Conservation (phyloP, 1,284 basidiomycete species). For the Boletus semigastroideus region DNA sequence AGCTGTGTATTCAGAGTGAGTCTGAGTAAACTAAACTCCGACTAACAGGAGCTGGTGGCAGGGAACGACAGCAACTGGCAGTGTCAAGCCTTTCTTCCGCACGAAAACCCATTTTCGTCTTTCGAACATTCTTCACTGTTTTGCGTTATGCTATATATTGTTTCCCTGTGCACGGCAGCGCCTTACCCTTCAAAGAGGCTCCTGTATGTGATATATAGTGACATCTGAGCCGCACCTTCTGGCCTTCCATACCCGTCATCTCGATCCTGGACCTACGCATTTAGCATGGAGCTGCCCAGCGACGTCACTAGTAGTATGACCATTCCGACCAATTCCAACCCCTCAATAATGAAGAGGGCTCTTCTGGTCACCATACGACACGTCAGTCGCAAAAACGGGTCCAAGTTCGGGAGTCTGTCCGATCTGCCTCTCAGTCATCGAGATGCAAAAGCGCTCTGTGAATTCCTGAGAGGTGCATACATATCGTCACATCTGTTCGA, state of each 20-base stretch:
- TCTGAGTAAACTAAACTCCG: constrained; percentile 90
- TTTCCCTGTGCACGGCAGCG: too few species aligned
- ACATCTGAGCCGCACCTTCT: background rate
- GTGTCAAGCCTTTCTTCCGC: too few species aligned
- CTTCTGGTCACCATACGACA: constrained; percentile 23
- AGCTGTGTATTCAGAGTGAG: constrained; percentile 68
- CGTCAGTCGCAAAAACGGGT: constrained; percentile 6
- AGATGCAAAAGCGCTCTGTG: constrained; percentile 17
- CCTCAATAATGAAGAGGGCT: constrained; percentile 18
- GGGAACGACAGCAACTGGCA: too few species aligned
- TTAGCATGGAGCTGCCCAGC: background rate
- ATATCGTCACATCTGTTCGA: background rate
- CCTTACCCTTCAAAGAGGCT: too few species aligned
- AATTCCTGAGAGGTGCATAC: constrained; percentile 17
- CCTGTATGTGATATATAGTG: too few species aligned
- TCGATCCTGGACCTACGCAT: too few species aligned
- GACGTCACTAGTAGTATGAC: background rate
- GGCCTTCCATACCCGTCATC: background rate
- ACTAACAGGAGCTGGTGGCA: constrained; percentile 40
- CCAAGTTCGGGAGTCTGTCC: background rate
- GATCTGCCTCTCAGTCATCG: constrained; percentile 25
- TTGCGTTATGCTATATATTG: background rate
- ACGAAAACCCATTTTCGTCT: too few species aligned
- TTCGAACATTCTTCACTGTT: background rate
- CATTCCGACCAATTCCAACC: background rate